Percentiles rank a stretch among this genome's conserved stretches.
Evolutionary conservation across 345 rosid genomes (phyloP).

Genomic region (Turritis glabra): DNA sequence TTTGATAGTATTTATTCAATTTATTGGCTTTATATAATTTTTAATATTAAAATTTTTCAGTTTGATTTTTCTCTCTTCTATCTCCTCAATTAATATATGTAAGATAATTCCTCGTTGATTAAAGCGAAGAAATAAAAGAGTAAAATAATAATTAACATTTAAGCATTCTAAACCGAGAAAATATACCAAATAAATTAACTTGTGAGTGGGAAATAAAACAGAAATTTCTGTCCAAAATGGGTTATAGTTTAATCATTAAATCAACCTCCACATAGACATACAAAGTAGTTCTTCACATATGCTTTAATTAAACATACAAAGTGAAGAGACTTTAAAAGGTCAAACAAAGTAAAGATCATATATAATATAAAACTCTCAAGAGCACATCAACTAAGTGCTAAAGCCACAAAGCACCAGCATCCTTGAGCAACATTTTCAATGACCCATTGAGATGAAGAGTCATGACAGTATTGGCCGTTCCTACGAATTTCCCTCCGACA

Average conservation of each 20-base stretch:
- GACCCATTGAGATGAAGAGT: slow-evolving; percentile 90
- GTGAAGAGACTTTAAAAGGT: slow-evolving; percentile 35
- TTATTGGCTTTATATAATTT: too few species aligned
- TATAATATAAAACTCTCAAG: not conserved
- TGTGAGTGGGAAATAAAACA: not conserved
- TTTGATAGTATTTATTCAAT: too few species aligned
- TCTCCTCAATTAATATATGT: too few species aligned
- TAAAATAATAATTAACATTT: too few species aligned
- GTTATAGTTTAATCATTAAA: slow-evolving; percentile 30
- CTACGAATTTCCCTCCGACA: slow-evolving; percentile 86
- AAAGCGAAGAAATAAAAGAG: too few species aligned
- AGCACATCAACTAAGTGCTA: slow-evolving; percentile 32
- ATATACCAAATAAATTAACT: not conserved
- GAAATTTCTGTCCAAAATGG: slow-evolving; percentile 9
- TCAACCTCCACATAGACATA: slow-evolving; percentile 26
- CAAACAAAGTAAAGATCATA: slow-evolving; percentile 15
- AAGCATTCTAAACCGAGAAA: too few species aligned
- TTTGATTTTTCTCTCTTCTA: too few species aligned
- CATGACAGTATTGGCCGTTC: slow-evolving; percentile 80
- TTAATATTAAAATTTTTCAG: too few species aligned
- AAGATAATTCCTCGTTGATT: too few species aligned
- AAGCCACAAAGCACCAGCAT: slow-evolving; percentile 91
- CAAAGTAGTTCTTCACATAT: slow-evolving; percentile 37
- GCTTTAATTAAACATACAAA: slow-evolving; percentile 30
- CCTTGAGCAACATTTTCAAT: slow-evolving; percentile 74